phyloP scores from a whole-genome alignment of 495 filamentous ascomycete genomes.

The Annulohypoxylon maeteangense region DNA sequence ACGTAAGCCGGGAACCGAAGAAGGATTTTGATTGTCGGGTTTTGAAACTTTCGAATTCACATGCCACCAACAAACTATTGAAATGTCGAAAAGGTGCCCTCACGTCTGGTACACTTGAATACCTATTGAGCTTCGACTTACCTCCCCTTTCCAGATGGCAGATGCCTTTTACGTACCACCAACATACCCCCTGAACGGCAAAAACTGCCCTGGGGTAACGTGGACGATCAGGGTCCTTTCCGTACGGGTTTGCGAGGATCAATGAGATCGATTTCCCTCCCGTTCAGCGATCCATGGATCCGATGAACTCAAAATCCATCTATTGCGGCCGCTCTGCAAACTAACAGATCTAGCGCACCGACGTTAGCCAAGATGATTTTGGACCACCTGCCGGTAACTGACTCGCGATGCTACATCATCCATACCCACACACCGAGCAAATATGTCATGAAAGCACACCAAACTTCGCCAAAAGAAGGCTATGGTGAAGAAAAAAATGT shows the following conservation, averaged over 20 bases:
- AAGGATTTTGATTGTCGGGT: slow-evolving; percentile 13
- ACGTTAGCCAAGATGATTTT: slow-evolving; percentile 15
- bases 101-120: neutral
- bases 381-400: neutral
- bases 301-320: slow-evolving; percentile 10
- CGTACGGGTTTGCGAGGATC: neutral
- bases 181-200: neutral
- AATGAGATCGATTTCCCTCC: neutral
- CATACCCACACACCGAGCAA: neutral
- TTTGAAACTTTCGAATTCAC: slow-evolving; percentile 3
- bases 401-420: slow-evolving; percentile 21
- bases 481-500: neutral
- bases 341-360: slow-evolving; percentile 19
- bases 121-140: neutral
- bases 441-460: slow-evolving; percentile 14
- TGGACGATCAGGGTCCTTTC: neutral
- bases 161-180: neutral
- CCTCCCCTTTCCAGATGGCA: slow-evolving; percentile 1
- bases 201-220: neutral
- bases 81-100: neutral
- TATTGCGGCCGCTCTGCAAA: neutral
- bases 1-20: neutral
- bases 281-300: neutral
- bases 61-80: neutral
- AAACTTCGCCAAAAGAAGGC: neutral